phyloP scores from a whole-genome alignment of 106 monocot species.

The Allium fistulosum region DNA sequence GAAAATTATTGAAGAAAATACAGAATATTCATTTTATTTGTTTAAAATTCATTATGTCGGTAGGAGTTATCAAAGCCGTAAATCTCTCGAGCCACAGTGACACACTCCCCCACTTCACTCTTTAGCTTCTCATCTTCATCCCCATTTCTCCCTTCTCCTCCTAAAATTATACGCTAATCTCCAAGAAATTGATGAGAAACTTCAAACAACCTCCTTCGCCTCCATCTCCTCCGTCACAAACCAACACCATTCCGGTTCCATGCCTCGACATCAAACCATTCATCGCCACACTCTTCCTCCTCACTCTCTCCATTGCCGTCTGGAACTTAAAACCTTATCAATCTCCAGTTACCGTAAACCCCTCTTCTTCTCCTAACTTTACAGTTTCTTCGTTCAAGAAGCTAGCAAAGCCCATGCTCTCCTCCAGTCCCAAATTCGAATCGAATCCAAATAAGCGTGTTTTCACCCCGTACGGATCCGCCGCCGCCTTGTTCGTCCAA shows the following conservation, averaged over 20 bases:
- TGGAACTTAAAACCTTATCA: conserved; percentile 75
- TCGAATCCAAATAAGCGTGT: conserved; percentile 57
- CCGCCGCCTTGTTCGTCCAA: conserved; percentile 84
- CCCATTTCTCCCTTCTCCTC: too few species aligned
- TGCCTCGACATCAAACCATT: conserved; percentile 71
- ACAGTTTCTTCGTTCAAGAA: conserved; percentile 1
- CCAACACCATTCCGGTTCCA: neutral
- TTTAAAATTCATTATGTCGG: too few species aligned
- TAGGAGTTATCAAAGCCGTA: too few species aligned
- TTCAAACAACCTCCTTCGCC: neutral
- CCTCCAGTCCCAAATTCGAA: neutral
- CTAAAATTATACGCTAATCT: too few species aligned
- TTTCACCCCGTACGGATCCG: conserved; percentile 71
- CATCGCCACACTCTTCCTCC: conserved; percentile 42
- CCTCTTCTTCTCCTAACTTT: neutral
- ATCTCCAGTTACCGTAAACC: conserved; percentile 23
- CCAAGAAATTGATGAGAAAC: neutral
- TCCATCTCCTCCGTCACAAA: neutral
- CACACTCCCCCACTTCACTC: too few species aligned
- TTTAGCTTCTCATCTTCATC: too few species aligned
- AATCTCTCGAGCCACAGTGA: too few species aligned
- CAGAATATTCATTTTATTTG: too few species aligned
- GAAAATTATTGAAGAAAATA: too few species aligned
- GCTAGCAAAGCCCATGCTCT: conserved; percentile 3
- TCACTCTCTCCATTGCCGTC: conserved; percentile 47